A percentile compares a stretch with the other conserved stretches of the same genome.
Conservation (phyloP, 345 rosid genomes). For the Melaleuca alternifolia region DNA sequence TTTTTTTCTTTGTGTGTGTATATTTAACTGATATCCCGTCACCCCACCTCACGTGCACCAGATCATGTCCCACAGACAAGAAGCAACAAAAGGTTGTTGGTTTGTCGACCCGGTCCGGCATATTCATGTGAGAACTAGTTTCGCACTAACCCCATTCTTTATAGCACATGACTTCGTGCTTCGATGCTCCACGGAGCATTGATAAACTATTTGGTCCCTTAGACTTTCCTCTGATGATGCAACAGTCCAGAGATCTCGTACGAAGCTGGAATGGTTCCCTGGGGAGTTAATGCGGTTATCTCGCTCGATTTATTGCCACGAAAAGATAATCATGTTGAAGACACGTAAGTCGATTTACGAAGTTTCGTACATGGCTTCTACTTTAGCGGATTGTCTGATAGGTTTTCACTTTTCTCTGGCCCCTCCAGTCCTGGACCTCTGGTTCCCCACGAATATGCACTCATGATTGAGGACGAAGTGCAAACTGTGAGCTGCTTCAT, state of each 20-base stretch:
- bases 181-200: neutral
- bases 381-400: neutral
- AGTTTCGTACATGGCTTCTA: neutral
- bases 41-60: neutral
- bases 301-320: neutral
- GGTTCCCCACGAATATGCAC: neutral
- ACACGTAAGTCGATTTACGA: neutral
- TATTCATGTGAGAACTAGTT: neutral
- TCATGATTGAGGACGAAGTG: neutral
- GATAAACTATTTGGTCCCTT: neutral
- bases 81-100: neutral
- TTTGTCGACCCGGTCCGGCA: neutral
- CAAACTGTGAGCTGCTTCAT: neutral
- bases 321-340: neutral
- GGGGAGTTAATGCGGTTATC: neutral
- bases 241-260: neutral
- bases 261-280: neutral
- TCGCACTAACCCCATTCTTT: neutral
- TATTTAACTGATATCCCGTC: neutral
- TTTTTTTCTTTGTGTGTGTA: neutral
- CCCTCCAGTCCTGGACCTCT: neutral
- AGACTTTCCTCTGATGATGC: neutral
- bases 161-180: neutral
- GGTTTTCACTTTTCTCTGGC: neutral
- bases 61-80: neutral